Evolutionary conservation across 768 basidiomycete genomes (phyloP), one percentile per base, ranked within the genome.

Genomic region (Psilocybe subaeruginosa): DNA sequence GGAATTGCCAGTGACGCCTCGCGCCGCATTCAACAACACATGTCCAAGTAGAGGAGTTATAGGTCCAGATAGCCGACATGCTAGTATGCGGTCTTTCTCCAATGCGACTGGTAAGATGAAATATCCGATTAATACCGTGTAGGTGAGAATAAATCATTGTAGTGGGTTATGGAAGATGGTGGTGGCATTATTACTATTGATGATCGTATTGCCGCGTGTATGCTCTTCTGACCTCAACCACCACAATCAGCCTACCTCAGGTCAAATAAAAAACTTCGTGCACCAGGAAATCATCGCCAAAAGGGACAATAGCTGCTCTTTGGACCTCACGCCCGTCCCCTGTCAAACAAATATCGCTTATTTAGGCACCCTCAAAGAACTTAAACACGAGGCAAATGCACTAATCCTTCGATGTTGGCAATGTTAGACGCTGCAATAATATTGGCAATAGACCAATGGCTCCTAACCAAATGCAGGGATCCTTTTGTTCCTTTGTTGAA

Each of bases 201-300:
- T 53, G 30, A 53, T 8, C 30, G 51, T 37, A 30, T 54, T 55
- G 51, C 59, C 59, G 54, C 59, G 59, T 54, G 59, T 55, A 48
- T 30, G 35, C 54, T 53, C 54, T 55, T 60, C 54, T 48, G 54
- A 47, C 53, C 59, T 47, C 46, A 54, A 60, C 59, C 37, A 60
- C 54, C 46, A 60, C 54, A 37, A 50, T 19, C 39, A 17, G 51
- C n/a, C 51, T 30, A 56, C 54, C 54, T 56, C 54, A 56, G 51
- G 31, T 53, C 33, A 33, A 53, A 53, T 37, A 53, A 33, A 31
- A 43, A 17, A 35, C 8, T 37, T 35, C 51, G 8, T 33, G 17
- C 33, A n/a, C 31, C n/a, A 53, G 23, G 33, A 17, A 14, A 31
- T 37, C 51, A 53, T 53, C 31, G 33, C 51, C 51, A 53, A 53